Conservation (phyloP, 2,329 filamentous ascomycete genomes). For the Penicillium sp. region DNA sequence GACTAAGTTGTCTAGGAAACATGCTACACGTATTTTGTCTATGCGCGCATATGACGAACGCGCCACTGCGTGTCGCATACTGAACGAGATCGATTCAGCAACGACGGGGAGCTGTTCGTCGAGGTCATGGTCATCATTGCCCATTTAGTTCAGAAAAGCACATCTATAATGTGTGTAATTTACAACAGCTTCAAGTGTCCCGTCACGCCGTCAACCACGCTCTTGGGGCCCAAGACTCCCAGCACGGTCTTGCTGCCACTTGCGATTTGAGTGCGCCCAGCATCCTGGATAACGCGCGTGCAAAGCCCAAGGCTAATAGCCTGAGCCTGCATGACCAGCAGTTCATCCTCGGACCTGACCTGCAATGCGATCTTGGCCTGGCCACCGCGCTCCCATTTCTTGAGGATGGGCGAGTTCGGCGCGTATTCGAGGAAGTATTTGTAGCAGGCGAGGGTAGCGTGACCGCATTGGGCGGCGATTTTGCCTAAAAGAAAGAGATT, state of each 20-base stretch:
- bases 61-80: neutral
- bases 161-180: constrained; percentile 21
- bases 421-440: constrained; percentile 68
- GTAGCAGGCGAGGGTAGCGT: constrained; percentile 97
- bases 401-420: constrained; percentile 62
- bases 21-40: neutral
- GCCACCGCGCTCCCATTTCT: constrained; percentile 80
- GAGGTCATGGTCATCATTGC: constrained; percentile 22
- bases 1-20: neutral
- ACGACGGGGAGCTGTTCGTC: constrained; percentile 11
- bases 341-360: constrained; percentile 77
- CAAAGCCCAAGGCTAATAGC: constrained; percentile 82
- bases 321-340: constrained; percentile 73
- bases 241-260: constrained; percentile 89
- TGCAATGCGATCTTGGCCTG: constrained; percentile 95
- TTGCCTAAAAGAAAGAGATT: constrained; percentile 63
- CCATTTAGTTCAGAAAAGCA: constrained; percentile 4
- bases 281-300: constrained; percentile 87
- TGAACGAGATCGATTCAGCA: neutral
- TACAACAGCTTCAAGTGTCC: constrained; percentile 80
- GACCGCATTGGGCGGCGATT: constrained; percentile 91
- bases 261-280: constrained; percentile 95
- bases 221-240: constrained; percentile 79
- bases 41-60: neutral
- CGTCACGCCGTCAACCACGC: constrained; percentile 81